Evolutionary conservation across 1,284 basidiomycete genomes (phyloP).

Genomic region (Schizophyllum commune): DNA sequence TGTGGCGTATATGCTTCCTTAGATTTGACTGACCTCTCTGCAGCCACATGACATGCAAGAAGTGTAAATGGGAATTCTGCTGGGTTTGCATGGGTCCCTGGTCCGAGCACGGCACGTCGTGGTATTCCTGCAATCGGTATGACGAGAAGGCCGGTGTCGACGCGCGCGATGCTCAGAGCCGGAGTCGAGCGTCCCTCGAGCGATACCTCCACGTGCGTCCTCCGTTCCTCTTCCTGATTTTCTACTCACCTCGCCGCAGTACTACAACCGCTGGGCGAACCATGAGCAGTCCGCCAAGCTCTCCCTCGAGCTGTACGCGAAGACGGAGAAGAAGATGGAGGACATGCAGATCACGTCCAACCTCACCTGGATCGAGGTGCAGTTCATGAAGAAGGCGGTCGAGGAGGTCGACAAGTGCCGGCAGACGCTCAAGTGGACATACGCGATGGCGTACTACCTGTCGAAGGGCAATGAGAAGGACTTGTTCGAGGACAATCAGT

Average conservation of each 20-base stretch:
- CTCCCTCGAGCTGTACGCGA: slow-evolving; percentile 84
- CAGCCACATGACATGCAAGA: slow-evolving; percentile 99
- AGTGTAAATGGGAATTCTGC: slow-evolving; percentile 89
- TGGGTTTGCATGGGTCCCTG: slow-evolving; percentile 87
- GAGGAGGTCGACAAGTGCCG: slow-evolving; percentile 88
- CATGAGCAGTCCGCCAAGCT: slow-evolving; percentile 98
- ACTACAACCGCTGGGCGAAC: slow-evolving; percentile 97
- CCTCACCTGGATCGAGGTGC: slow-evolving; percentile 97
- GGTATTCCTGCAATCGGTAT: slow-evolving; percentile 97
- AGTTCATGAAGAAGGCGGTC: slow-evolving; percentile 97
- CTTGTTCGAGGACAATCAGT: slow-evolving; percentile 96
- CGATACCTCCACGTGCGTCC: slow-evolving; percentile 90
- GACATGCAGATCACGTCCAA: slow-evolving; percentile 92
- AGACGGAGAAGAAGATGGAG: slow-evolving; percentile 99
- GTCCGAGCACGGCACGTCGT: slow-evolving; percentile 95
- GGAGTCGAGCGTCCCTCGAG: slow-evolving; percentile 84
- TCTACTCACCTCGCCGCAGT: slow-evolving; percentile 38
- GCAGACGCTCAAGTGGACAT: slow-evolving; percentile 98
- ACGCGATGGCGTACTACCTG: slow-evolving; percentile 98
- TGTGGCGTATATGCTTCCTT: slow-evolving; percentile 17
- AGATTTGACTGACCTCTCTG: slow-evolving; percentile 4
- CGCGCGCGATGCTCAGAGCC: slow-evolving; percentile 85
- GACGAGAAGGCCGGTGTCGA: slow-evolving; percentile 90
- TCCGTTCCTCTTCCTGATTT: neutral
- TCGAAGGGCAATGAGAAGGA: slow-evolving; percentile 89